A percentile compares a stretch with the other conserved stretches of the same genome.
Evolutionary conservation across 352 stramenopile genomes (phyloP).

Genomic region (Globisporangium iwayamae): DNA sequence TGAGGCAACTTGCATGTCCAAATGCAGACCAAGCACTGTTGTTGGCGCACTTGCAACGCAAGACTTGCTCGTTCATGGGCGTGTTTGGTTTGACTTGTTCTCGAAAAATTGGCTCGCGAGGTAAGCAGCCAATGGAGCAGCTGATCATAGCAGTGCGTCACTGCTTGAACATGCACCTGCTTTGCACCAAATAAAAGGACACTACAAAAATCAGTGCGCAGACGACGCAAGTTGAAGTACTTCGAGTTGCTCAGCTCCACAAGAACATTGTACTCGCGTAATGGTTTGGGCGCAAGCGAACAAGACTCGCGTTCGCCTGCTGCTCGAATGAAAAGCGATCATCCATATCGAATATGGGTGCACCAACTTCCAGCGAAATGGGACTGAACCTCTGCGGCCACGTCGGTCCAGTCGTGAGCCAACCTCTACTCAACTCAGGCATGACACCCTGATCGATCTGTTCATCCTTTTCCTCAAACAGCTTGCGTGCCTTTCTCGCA

Average conservation of each 20-base stretch:
- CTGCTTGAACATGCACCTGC: not conserved
- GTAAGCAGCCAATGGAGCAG: not conserved
- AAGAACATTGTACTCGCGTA: not conserved
- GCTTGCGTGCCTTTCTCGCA: not conserved
- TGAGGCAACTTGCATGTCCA: no score
- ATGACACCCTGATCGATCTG: slow-evolving; percentile 4
- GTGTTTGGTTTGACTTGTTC: not conserved
- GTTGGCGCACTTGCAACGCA: not conserved
- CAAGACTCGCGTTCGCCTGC: not conserved
- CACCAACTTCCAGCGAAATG: not conserved
- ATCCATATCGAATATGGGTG: not conserved
- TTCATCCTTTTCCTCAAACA: not conserved
- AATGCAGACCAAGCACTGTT: not conserved
- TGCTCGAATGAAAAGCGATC: not conserved
- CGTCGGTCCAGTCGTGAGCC: not conserved
- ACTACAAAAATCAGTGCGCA: not conserved
- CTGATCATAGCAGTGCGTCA: not conserved
- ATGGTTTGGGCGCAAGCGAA: not conserved
- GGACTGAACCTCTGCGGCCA: not conserved
- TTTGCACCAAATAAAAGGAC: not conserved
- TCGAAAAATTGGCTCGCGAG: not conserved
- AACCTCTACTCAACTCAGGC: not conserved
- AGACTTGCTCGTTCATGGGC: not conserved
- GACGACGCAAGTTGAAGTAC: not conserved
- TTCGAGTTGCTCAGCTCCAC: not conserved